phyloP scores from a whole-genome alignment of 352 stramenopile genomes.

The Phytophthora ramorum region DNA sequence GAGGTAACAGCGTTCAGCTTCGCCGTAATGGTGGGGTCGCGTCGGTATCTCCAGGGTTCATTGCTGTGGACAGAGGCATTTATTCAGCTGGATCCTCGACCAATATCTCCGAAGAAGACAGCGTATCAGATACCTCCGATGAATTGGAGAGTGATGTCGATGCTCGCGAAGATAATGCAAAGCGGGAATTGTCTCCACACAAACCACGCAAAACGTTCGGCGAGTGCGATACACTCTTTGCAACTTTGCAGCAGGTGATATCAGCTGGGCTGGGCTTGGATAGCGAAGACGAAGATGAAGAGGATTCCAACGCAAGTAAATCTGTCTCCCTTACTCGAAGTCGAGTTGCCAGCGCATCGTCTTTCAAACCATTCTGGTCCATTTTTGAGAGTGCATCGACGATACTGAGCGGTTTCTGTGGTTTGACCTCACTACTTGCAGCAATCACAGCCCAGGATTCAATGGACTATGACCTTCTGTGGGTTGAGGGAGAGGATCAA shows the following conservation, averaged over 20 bases:
- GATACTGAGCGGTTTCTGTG: slow-evolving; percentile 7
- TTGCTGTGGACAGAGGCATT: background rate
- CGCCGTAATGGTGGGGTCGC: background rate
- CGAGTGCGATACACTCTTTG: background rate
- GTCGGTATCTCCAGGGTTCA: background rate
- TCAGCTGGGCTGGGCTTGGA: slow-evolving; percentile 12
- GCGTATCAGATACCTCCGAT: background rate
- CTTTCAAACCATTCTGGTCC: slow-evolving; percentile 5
- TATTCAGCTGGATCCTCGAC: background rate
- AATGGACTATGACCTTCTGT: slow-evolving; percentile 27
- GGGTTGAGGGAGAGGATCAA: slow-evolving; percentile 19
- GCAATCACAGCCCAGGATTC: slow-evolving; percentile 8
- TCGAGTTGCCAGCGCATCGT: background rate
- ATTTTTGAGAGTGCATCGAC: slow-evolving; percentile 11
- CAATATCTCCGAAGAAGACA: background rate
- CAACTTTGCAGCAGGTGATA: slow-evolving; percentile 1
- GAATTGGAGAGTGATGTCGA: background rate
- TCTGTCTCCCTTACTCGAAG: background rate
- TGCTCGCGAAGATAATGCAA: background rate
- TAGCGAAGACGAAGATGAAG: slow-evolving; percentile 2
- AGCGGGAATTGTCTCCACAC: background rate
- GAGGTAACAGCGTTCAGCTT: background rate
- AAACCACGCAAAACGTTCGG: background rate
- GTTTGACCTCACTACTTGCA: background rate
- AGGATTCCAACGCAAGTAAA: background rate